phyloP scores from a whole-genome alignment of 768 basidiomycete species.

The Lenzites betulinus region DNA sequence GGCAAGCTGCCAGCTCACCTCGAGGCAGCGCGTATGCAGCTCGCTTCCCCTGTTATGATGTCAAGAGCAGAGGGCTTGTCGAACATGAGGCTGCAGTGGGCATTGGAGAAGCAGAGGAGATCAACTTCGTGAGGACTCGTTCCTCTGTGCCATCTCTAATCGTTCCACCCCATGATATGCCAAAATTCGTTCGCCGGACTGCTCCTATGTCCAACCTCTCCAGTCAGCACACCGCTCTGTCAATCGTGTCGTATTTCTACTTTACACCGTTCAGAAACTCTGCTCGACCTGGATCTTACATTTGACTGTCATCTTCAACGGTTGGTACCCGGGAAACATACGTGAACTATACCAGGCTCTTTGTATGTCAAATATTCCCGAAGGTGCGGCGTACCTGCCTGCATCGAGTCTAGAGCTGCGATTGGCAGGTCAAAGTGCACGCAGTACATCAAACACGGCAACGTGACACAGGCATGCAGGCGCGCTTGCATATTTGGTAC shows the following conservation, averaged over 20 bases:
- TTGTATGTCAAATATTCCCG: too few relatives aligned
- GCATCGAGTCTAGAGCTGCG: too few relatives aligned
- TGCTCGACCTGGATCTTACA: too few relatives aligned
- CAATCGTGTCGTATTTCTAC: neutral
- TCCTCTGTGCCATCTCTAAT: too few relatives aligned
- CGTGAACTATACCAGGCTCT: too few relatives aligned
- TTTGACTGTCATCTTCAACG: too few relatives aligned
- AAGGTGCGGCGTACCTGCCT: too few relatives aligned
- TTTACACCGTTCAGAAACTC: neutral
- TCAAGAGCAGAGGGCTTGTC: constrained; percentile 69
- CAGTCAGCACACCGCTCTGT: neutral
- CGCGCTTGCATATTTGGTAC: too few relatives aligned
- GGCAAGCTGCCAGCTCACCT: constrained; percentile 56
- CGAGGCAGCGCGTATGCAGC: constrained; percentile 63
- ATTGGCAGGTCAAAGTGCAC: too few relatives aligned
- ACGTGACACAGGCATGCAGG: too few relatives aligned
- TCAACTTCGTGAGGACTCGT: constrained; percentile 5
- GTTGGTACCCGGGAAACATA: too few relatives aligned
- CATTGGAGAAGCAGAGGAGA: constrained; percentile 34
- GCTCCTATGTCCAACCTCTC: neutral
- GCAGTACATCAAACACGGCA: too few relatives aligned
- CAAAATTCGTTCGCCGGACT: neutral
- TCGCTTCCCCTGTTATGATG: constrained; percentile 56
- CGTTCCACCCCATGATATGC: neutral
- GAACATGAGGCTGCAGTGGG: constrained; percentile 77